A percentile compares a stretch with the other conserved stretches of the same genome.
phyloP scores from a whole-genome alignment of 805 yeast species.

The Millerozyma miso region DNA sequence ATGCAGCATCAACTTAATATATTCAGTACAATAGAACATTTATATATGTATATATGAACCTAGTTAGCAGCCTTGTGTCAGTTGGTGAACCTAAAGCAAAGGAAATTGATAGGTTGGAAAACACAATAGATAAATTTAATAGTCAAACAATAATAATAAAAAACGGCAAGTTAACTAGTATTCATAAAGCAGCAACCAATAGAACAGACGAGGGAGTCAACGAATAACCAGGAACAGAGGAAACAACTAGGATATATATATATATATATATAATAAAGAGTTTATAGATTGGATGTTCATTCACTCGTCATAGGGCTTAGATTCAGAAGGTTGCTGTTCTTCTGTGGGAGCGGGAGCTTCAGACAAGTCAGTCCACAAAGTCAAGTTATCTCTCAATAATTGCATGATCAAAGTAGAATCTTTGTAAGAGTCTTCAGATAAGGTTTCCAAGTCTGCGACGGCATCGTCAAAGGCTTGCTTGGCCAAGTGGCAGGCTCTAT shows the following conservation, averaged over 20 bases:
- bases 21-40: background rate
- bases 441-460: conserved; percentile 95
- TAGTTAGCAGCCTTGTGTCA: background rate
- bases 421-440: conserved; percentile 97
- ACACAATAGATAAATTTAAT: conserved; percentile 2
- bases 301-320: conserved; percentile 18
- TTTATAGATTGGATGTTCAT: conserved; percentile 4
- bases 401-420: conserved; percentile 99
- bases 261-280: background rate
- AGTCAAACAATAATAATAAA: conserved; percentile 3
- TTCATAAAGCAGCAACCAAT: background rate
- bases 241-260: conserved; percentile 1
- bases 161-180: background rate
- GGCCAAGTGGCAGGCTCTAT: conserved; percentile 97
- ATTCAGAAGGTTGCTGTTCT: conserved; percentile 19
- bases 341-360: conserved; percentile 55
- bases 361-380: conserved; percentile 96
- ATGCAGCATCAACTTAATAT: background rate
- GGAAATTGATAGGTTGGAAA: conserved; percentile 1
- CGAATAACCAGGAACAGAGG: background rate
- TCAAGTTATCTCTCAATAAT: conserved; percentile 95
- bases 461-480: conserved; percentile 99
- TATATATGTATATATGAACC: background rate
- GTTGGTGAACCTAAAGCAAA: conserved; percentile 1
- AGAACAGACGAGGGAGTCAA: background rate